Evolutionary conservation across 129 eudicot species (phyloP).

Genomic region (Flaveria bidentis): DNA sequence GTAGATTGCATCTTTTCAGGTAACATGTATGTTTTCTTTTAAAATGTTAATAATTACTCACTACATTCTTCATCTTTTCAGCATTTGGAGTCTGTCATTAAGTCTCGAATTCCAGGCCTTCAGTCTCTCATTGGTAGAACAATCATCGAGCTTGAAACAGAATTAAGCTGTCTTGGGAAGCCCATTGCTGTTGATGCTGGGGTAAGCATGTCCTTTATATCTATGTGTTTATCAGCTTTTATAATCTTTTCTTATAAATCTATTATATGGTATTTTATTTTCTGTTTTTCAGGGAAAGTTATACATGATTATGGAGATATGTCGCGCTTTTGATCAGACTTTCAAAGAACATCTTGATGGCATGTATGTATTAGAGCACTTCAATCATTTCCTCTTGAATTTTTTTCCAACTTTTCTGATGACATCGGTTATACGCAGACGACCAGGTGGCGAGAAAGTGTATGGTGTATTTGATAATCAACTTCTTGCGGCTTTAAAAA

Average conservation of each 20-base stretch:
- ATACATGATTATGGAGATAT: conserved; percentile 89
- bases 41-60: conserved; percentile 17
- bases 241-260: not conserved
- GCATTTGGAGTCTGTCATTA: conserved; percentile 92
- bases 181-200: conserved; percentile 90
- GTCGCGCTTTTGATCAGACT: conserved; percentile 77
- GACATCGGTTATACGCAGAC: conserved; percentile 48
- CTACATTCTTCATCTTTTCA: conserved; percentile 37
- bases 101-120: conserved; percentile 93
- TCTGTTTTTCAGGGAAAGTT: conserved; percentile 70
- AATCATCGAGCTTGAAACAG: conserved; percentile 79
- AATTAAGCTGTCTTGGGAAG: conserved; percentile 85
- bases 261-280: not conserved
- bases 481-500: conserved; percentile 90
- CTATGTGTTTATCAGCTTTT: not conserved
- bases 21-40: not conserved
- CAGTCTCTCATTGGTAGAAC: conserved; percentile 92
- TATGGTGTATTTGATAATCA: conserved; percentile 81
- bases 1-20: conserved; percentile 36
- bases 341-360: conserved; percentile 99
- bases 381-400: conserved; percentile 2
- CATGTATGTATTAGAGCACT: conserved; percentile 53
- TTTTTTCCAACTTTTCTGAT: conserved; percentile 7
- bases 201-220: conserved; percentile 49
- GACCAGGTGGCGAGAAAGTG: conserved; percentile 93